phyloP scores from a whole-genome alignment of 2,329 filamentous ascomycete genomes.

The Tricladium varicosporioides region DNA sequence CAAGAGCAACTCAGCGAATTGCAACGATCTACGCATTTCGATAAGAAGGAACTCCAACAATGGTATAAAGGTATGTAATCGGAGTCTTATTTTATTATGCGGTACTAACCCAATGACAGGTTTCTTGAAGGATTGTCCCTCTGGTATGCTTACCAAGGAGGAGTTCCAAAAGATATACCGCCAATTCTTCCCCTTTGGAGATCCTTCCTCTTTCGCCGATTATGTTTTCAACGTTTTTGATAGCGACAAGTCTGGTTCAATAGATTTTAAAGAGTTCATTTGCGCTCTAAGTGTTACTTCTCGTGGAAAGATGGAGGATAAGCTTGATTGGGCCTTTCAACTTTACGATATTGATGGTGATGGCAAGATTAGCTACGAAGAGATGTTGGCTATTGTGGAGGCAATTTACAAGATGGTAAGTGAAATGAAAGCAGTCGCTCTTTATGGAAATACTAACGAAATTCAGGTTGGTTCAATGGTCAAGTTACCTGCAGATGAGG shows the following conservation, averaged over 20 bases:
- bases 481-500: constrained; percentile 96
- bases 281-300: constrained; percentile 96
- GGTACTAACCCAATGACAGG: constrained; percentile 49
- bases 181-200: constrained; percentile 98
- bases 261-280: constrained; percentile 99
- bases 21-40: constrained; percentile 96
- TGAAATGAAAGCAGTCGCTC: not conserved
- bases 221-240: constrained; percentile 99
- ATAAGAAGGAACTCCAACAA: constrained; percentile 99
- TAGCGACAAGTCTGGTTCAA: constrained; percentile 92
- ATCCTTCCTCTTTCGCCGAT: constrained; percentile 95
- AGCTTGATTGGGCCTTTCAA: constrained; percentile 99
- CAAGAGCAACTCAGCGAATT: constrained; percentile 94
- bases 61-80: constrained; percentile 92
- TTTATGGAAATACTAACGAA: constrained; percentile 6
- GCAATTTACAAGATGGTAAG: constrained; percentile 99
- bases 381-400: constrained; percentile 98
- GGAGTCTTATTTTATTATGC: not conserved
- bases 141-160: constrained; percentile 93
- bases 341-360: constrained; percentile 99
- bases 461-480: constrained; percentile 94
- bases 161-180: constrained; percentile 99
- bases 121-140: constrained; percentile 97
- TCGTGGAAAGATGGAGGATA: constrained; percentile 98
- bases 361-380: constrained; percentile 97